A percentile compares a stretch with the other conserved stretches of the same genome.
Evolutionary conservation across 352 stramenopile genomes (phyloP).

Genomic region (Stephanocyclus meneghinianus): DNA sequence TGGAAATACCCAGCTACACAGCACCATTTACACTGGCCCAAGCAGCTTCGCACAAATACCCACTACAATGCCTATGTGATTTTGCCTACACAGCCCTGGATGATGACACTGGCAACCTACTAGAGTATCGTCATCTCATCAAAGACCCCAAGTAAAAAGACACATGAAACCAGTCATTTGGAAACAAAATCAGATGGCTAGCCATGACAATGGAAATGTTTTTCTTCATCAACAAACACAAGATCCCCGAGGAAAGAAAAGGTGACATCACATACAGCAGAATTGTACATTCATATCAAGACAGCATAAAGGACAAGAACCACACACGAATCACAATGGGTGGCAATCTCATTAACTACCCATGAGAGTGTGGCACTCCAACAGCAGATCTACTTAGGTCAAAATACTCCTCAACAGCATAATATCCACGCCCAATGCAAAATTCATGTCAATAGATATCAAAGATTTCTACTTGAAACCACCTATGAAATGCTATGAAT

Average conservation of each 20-base stretch:
- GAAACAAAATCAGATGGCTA: conserved; percentile 6
- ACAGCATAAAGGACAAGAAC: background rate
- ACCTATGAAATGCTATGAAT: background rate
- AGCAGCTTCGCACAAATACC: too few species aligned
- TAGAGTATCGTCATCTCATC: too few species aligned
- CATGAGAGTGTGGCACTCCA: background rate
- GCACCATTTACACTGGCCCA: too few species aligned
- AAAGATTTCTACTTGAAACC: conserved; percentile 2
- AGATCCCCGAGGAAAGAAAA: conserved; percentile 1
- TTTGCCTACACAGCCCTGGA: too few species aligned
- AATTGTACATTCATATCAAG: background rate
- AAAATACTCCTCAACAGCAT: conserved; percentile 15
- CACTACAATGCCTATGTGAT: too few species aligned
- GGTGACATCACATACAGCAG: background rate
- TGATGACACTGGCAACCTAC: too few species aligned
- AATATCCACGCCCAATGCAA: conserved; percentile 17
- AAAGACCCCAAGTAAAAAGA: too few species aligned
- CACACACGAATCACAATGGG: background rate
- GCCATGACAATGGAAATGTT: conserved; percentile 11
- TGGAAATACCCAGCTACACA: too few species aligned
- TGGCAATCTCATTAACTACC: conserved; percentile 4
- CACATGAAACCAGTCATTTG: too few species aligned
- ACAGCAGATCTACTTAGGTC: background rate
- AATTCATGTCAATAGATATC: background rate
- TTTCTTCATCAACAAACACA: background rate